Conservation (phyloP, 2,329 filamentous ascomycete species). For the Graphilbum ipis-grandicollis region DNA sequence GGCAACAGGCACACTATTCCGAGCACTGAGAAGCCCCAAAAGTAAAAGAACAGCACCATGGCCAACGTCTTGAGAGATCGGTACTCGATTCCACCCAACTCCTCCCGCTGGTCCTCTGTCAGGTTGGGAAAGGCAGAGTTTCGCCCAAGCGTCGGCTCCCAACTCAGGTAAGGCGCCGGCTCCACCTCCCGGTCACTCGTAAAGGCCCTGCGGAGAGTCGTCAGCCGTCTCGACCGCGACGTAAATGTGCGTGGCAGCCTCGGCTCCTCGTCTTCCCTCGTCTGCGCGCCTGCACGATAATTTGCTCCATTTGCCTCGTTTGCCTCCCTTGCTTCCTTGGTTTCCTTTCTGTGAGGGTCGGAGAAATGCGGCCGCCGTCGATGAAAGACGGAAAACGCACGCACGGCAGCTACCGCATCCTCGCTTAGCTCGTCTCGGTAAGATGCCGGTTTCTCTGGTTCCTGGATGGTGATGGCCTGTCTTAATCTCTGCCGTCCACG, state of each 20-base stretch:
- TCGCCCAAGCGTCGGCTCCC: constrained; percentile 77
- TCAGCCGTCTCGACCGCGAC: constrained; percentile 18
- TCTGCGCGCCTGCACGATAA: constrained; percentile 13
- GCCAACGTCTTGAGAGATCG: constrained; percentile 76
- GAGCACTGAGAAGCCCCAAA: constrained; percentile 64
- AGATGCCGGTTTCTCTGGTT: constrained; percentile 33
- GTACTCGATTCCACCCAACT: constrained; percentile 92
- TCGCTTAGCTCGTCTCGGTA: constrained; percentile 24
- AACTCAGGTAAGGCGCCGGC: constrained; percentile 76
- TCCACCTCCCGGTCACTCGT: constrained; percentile 36
- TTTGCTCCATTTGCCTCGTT: no score
- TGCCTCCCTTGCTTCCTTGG: no score
- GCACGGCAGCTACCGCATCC: constrained; percentile 22
- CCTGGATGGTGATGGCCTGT: constrained; percentile 49
- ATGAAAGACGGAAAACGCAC: constrained; percentile 22
- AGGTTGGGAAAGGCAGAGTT: constrained; percentile 87
- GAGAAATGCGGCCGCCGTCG: constrained; percentile 23
- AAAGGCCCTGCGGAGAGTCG: constrained; percentile 37
- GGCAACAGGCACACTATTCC: constrained; percentile 58
- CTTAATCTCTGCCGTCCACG: constrained; percentile 10
- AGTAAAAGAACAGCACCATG: constrained; percentile 62
- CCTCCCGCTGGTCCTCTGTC: constrained; percentile 80
- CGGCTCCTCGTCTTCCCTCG: constrained; percentile 20
- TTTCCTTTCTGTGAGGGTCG: background rate
- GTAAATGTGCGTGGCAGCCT: constrained; percentile 9